These are phyloP conservation scores for Carex scoparia DNA, from an alignment of 176 grass and related monocot species.

Conservation along the genomic window DNA sequence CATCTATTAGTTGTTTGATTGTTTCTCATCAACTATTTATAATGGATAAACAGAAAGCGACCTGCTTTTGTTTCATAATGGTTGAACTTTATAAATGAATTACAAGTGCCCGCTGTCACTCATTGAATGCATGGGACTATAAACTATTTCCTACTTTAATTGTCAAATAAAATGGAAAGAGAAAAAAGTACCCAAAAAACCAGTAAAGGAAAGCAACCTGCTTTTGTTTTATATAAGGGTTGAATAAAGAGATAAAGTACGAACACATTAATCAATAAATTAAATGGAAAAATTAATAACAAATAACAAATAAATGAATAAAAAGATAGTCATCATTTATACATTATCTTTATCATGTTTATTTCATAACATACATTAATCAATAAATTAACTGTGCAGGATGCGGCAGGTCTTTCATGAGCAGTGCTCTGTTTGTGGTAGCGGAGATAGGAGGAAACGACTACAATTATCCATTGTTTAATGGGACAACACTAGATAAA, in stretches of 20 bases:
- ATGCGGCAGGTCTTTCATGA: conserved; percentile 19
- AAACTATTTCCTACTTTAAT: not conserved
- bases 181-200: not conserved
- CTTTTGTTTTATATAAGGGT: too few species aligned
- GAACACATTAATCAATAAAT: too few species aligned
- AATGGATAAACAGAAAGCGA: not conserved
- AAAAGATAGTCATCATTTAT: too few species aligned
- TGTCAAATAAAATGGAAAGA: not conserved
- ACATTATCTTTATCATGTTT: too few species aligned
- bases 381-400: not conserved
- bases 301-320: too few species aligned
- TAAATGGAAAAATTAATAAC: too few species aligned
- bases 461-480: conserved; percentile 64
- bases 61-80: not conserved
- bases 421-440: conserved; percentile 58
- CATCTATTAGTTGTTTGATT: not conserved
- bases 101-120: not conserved
- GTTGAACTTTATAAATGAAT: not conserved
- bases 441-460: conserved; percentile 97
- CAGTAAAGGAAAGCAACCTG: too few species aligned
- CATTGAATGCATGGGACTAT: not conserved
- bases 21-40: too few species aligned
- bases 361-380: not conserved
- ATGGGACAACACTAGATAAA: conserved; percentile 34
- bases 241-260: too few species aligned